Conservation (phyloP, 495 filamentous ascomycete species). For the Pseudevernia furfuracea region DNA sequence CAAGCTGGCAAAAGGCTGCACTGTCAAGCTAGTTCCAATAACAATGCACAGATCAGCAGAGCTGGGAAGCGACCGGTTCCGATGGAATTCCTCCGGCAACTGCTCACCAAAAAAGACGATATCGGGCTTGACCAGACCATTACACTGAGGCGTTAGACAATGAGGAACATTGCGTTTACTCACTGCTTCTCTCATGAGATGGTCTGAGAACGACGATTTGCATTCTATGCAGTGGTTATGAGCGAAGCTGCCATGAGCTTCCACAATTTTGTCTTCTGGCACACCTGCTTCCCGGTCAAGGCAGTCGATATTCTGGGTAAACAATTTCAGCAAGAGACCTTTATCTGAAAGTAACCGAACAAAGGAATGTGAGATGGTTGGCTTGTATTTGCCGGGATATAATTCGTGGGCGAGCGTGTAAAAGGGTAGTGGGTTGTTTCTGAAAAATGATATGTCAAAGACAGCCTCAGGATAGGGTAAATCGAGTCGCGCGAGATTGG, state of each 20-base stretch:
- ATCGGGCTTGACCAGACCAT: constrained; percentile 86
- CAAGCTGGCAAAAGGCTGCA: constrained; percentile 83
- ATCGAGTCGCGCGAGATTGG: constrained; percentile 76
- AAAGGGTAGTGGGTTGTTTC: constrained; percentile 76
- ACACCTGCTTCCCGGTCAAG: constrained; percentile 85
- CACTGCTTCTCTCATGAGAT: constrained; percentile 63
- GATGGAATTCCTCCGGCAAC: constrained; percentile 63
- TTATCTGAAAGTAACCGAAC: constrained; percentile 68
- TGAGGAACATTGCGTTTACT: constrained; percentile 54
- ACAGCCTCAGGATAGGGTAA: constrained; percentile 69
- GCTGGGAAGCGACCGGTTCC: constrained; percentile 45
- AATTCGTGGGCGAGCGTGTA: constrained; percentile 85
- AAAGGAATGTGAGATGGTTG: constrained; percentile 77
- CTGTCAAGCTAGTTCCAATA: constrained; percentile 83
- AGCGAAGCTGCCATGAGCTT: constrained; percentile 94
- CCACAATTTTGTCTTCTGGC: constrained; percentile 70
- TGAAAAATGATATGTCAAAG: constrained; percentile 86
- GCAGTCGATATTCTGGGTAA: constrained; percentile 97
- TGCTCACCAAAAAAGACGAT: constrained; percentile 96
- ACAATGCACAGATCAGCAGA: constrained; percentile 76
- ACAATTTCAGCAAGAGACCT: constrained; percentile 70
- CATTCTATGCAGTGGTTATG: constrained; percentile 86
- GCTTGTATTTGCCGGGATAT: constrained; percentile 83
- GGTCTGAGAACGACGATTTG: constrained; percentile 58
- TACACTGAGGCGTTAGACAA: constrained; percentile 54